A percentile compares a stretch with the other conserved stretches of the same genome.
Conservation (phyloP, 352 stramenopile genomes). For the Phytophthora quininea region DNA sequence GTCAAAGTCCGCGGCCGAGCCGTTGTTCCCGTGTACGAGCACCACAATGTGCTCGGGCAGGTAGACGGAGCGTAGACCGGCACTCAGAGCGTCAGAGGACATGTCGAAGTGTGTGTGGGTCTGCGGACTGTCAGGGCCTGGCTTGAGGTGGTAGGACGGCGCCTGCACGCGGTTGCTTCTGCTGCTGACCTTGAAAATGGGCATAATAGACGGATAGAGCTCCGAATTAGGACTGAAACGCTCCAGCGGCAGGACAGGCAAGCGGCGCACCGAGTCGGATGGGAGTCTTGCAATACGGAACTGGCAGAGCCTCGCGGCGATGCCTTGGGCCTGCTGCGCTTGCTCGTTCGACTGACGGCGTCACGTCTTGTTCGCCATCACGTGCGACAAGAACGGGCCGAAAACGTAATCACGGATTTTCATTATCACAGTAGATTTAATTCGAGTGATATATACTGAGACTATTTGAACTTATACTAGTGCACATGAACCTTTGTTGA, state of each 20-base stretch:
- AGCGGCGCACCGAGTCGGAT: too few relatives aligned
- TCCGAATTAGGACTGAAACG: background rate
- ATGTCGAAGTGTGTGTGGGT: background rate
- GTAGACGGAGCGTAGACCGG: constrained; percentile 24
- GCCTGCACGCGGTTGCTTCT: too few relatives aligned
- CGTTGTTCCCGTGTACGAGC: constrained; percentile 86
- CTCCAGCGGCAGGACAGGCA: background rate
- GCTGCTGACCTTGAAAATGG: too few relatives aligned
- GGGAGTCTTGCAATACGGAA: too few relatives aligned
- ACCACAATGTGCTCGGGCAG: constrained; percentile 78
- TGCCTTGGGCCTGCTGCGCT: background rate
- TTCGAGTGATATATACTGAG: background rate
- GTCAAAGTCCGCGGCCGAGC: constrained; percentile 75
- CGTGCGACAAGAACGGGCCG: background rate
- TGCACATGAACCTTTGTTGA: too few relatives aligned
- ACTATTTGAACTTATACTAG: too few relatives aligned
- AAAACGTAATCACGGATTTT: background rate
- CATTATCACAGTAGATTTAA: background rate
- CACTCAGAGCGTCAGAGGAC: constrained; percentile 15
- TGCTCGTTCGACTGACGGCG: background rate
- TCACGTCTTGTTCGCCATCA: background rate
- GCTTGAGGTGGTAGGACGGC: too few relatives aligned
- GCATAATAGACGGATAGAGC: background rate
- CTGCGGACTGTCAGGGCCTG: background rate
- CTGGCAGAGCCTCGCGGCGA: background rate